Evolutionary conservation across 352 stramenopile genomes (phyloP), one percentile per base, ranked within the genome.

Genomic region (Thalassiosira exigua): DNA sequence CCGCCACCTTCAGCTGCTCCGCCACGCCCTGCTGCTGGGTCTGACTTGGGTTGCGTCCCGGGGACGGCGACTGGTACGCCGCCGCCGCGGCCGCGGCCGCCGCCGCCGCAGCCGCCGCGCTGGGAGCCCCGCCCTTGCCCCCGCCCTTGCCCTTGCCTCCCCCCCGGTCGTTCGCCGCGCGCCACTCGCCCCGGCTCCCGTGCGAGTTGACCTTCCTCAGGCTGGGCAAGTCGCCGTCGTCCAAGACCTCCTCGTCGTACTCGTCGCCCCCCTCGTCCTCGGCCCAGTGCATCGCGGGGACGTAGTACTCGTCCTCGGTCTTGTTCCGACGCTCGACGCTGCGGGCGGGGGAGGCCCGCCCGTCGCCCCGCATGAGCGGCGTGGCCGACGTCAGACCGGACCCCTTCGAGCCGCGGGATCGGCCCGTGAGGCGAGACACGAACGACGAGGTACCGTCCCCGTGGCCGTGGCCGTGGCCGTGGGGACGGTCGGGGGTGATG

Each of bases 271-370:
- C 44, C 33, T 65, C 44, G 22, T 79, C 60, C 27, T 73, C 60
- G 24, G 61, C 41, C 33, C 41, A 53, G 0, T 41, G 22, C 22
- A 50, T 65, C 21, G 33, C 21, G 17, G 60, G 62, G 14, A 14
- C 1, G 53, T 81, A 81, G 54, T 74, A 81, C 57, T 81, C 72
- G 62, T 81, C 72, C 36, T 81, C 29, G 61, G 74, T 48, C 46
- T 74, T 74, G 53, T 81, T 60, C 42, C 52, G 56, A n/a, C 54
- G 29, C 39, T 75, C 72, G n/a, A 81, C 60, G 32, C 4, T 26
- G 26, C 33, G 5, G 27, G 62, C 1, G 33, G 27, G 4, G 27
- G 30, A 11, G 42, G 62, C 42, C 44, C 4, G 14, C 32, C 1
- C 17, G 19, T 19, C 24, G 26, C 11, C 22, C 61, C 21, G 41